Evolutionary conservation across 352 stramenopile genomes (phyloP).

Genomic region (Pythium dissotocum): DNA sequence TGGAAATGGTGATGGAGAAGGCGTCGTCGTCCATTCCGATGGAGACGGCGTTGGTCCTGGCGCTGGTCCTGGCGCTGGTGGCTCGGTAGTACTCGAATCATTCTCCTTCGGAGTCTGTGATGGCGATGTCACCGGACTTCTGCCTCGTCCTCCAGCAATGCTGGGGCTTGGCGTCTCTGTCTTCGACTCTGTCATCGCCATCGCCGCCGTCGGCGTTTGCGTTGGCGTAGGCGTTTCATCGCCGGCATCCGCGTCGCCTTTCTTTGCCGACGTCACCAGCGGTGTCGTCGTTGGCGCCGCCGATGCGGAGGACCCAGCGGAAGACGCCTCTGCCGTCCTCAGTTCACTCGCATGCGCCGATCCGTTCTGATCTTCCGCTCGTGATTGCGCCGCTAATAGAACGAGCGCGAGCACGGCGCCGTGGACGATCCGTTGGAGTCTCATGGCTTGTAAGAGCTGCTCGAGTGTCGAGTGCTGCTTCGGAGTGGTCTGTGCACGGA

Average conservation of each 20-base stretch:
- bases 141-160: not conserved
- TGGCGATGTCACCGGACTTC: too few species aligned
- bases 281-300: not conserved
- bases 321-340: not conserved
- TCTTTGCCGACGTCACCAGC: not conserved
- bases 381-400: not conserved
- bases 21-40: not conserved
- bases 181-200: not conserved
- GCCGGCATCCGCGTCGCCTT: not conserved
- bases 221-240: not conserved
- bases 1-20: not conserved
- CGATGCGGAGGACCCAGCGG: not conserved
- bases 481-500: not conserved
- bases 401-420: not conserved
- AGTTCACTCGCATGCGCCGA: not conserved
- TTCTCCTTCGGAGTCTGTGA: not conserved
- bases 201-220: not conserved
- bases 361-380: not conserved
- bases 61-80: not conserved
- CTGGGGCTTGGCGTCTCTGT: not conserved
- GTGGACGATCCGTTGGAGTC: not conserved
- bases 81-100: not conserved
- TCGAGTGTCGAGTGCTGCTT: not conserved
- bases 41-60: slow-evolving; percentile 3
- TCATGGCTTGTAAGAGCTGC: not conserved